Conservation (phyloP, 108 stramenopile species). For the Chaetoceros muelleri region DNA sequence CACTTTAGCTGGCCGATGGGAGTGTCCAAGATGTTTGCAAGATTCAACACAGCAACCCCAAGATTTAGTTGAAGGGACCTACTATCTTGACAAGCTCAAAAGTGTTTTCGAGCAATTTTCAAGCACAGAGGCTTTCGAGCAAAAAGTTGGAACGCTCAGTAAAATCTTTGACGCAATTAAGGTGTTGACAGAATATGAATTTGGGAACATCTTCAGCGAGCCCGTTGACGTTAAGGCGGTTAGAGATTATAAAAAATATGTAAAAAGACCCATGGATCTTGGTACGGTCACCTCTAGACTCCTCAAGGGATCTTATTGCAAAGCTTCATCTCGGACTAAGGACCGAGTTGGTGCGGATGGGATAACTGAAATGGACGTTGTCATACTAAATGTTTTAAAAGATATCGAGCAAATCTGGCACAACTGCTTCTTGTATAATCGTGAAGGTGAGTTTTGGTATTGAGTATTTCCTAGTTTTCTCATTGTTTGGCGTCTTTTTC, state of each 20-base stretch:
- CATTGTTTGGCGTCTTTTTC: not conserved
- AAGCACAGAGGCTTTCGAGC: slow-evolving; percentile 1
- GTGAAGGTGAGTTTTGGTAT: slow-evolving; percentile 12
- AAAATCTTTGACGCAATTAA: slow-evolving; percentile 38
- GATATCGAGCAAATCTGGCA: slow-evolving; percentile 72
- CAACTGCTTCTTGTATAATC: slow-evolving; percentile 67
- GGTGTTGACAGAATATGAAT: slow-evolving; percentile 47
- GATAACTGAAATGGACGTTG: slow-evolving; percentile 9
- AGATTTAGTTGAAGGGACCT: slow-evolving; percentile 18
- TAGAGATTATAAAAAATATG: slow-evolving; percentile 32
- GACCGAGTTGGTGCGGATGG: slow-evolving; percentile 8
- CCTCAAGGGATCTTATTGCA: slow-evolving; percentile 31
- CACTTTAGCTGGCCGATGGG: slow-evolving; percentile 13
- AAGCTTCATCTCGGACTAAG: not conserved
- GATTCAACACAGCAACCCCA: slow-evolving; percentile 18
- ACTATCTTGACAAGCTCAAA: slow-evolving; percentile 5
- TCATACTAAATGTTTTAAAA: slow-evolving; percentile 30
- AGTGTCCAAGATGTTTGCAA: slow-evolving; percentile 30
- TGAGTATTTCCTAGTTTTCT: not conserved
- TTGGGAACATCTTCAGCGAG: slow-evolving; percentile 44
- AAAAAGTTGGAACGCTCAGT: slow-evolving; percentile 6
- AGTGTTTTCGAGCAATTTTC: slow-evolving; percentile 4
- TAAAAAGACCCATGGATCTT: slow-evolving; percentile 67
- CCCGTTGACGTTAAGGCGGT: slow-evolving; percentile 45
- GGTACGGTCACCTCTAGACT: slow-evolving; percentile 46